Evolutionary conservation across 2,329 filamentous ascomycete genomes (phyloP).

Genomic region (Xylariaceae sp.): DNA sequence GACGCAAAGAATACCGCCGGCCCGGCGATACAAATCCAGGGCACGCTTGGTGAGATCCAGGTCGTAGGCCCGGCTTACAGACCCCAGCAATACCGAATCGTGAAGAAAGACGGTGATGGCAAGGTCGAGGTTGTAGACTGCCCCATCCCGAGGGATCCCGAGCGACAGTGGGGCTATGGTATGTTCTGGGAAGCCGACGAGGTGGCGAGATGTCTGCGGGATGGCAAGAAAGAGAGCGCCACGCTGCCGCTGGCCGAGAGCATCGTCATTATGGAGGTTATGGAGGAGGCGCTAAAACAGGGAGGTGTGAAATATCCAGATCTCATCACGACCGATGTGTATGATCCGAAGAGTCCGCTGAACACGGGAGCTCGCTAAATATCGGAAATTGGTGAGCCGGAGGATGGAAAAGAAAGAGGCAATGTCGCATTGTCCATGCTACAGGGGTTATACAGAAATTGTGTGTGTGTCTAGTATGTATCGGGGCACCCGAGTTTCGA

Average conservation of each 20-base stretch:
- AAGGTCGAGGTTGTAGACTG: constrained; percentile 58
- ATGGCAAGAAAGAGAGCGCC: constrained; percentile 77
- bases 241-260: constrained; percentile 77
- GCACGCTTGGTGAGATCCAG: constrained; percentile 81
- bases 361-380: constrained; percentile 51
- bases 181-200: constrained; percentile 93
- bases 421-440: neutral
- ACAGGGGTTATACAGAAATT: neutral
- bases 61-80: constrained; percentile 74
- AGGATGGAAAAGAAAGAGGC: neutral
- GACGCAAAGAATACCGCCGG: constrained; percentile 64
- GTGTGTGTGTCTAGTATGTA: too few relatives aligned
- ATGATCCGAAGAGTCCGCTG: constrained; percentile 64
- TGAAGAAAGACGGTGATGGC: constrained; percentile 57
- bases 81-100: constrained; percentile 68
- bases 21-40: constrained; percentile 79
- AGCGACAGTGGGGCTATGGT: constrained; percentile 68
- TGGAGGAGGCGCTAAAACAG: constrained; percentile 61
- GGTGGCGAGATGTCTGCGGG: constrained; percentile 74
- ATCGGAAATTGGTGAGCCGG: neutral
- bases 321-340: constrained; percentile 62
- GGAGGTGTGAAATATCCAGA: constrained; percentile 61
- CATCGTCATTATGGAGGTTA: constrained; percentile 80
- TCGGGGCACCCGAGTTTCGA: too few relatives aligned
- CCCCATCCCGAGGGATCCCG: constrained; percentile 58